Conservation (phyloP, 2,329 filamentous ascomycete genomes). For the Keithomyces neogunnii region DNA sequence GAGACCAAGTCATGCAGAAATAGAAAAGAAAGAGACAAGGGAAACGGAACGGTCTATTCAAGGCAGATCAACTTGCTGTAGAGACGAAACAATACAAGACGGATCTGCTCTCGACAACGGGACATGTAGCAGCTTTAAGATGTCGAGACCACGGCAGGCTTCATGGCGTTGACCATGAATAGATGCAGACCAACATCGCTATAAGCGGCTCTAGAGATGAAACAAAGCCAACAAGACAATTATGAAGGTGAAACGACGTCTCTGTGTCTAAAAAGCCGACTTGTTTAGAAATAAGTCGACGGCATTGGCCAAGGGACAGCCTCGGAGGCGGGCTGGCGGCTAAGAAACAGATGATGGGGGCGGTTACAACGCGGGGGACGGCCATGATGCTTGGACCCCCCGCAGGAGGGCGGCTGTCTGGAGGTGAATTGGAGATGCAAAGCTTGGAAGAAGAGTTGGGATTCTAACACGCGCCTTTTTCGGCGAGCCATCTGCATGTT, state of each 20-base stretch:
- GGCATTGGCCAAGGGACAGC: slow-evolving; percentile 44
- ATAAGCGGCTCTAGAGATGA: slow-evolving; percentile 7
- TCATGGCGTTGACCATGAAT: not conserved
- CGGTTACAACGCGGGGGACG: not conserved
- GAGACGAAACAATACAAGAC: slow-evolving; percentile 8
- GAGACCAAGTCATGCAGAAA: not conserved
- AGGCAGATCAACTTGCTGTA: not conserved
- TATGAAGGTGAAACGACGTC: slow-evolving; percentile 39
- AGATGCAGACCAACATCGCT: slow-evolving; percentile 2
- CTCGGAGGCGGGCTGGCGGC: slow-evolving; percentile 10
- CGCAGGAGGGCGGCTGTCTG: no score
- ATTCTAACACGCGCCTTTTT: not conserved
- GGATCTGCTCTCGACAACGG: slow-evolving; percentile 15
- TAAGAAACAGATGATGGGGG: slow-evolving; percentile 5
- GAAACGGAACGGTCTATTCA: not conserved
- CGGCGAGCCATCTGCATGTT: no score
- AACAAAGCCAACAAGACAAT: slow-evolving; percentile 10
- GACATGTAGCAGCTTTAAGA: slow-evolving; percentile 13
- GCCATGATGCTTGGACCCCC: not conserved
- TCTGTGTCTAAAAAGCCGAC: slow-evolving; percentile 40
- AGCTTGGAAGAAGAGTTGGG: not conserved
- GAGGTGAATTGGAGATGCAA: not conserved
- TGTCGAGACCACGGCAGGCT: slow-evolving; percentile 3
- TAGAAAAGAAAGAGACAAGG: not conserved
- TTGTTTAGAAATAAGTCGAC: slow-evolving; percentile 29